Evolutionary conservation across 805 yeast species (phyloP).

Genomic region (Teunomyces funiuensis): DNA sequence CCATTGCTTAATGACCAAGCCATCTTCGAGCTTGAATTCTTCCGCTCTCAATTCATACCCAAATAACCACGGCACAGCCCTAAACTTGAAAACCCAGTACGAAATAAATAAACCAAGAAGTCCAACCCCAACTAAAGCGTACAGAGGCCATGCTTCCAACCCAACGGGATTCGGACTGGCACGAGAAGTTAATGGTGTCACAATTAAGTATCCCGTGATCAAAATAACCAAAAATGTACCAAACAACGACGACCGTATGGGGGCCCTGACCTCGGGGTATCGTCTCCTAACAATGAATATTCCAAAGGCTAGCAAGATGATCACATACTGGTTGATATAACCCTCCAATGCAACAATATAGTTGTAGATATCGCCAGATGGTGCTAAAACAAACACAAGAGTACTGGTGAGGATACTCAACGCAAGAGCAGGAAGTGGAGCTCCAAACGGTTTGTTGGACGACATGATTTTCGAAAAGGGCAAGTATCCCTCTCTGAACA

Average conservation of each 20-base stretch:
- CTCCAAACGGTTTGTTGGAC: constrained; percentile 53
- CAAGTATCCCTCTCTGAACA: constrained; percentile 60
- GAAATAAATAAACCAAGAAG: constrained; percentile 43
- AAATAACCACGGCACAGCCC: constrained; percentile 44
- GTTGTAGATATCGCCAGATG: constrained; percentile 51
- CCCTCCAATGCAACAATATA: constrained; percentile 54
- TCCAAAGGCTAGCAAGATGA: constrained; percentile 56
- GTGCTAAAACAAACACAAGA: constrained; percentile 37
- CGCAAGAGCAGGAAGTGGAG: constrained; percentile 53
- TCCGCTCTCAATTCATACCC: constrained; percentile 46
- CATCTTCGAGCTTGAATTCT: constrained; percentile 50
- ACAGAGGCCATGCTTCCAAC: constrained; percentile 46
- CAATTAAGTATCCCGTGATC: constrained; percentile 46
- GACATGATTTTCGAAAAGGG: constrained; percentile 56
- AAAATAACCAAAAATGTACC: constrained; percentile 50
- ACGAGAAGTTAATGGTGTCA: constrained; percentile 48
- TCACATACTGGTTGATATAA: constrained; percentile 50
- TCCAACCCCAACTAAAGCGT: constrained; percentile 46
- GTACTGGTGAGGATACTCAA: constrained; percentile 45
- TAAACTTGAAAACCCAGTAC: constrained; percentile 59
- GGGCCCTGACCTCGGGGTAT: constrained; percentile 48
- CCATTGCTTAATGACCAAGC: constrained; percentile 60
- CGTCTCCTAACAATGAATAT: constrained; percentile 52
- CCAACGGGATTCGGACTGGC: constrained; percentile 42
- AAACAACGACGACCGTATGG: constrained; percentile 48